Evolutionary conservation across 2,329 filamentous ascomycete species (phyloP), one percentile per base, ranked within the genome.

Genomic region (Decorospora gaudefroyi): DNA sequence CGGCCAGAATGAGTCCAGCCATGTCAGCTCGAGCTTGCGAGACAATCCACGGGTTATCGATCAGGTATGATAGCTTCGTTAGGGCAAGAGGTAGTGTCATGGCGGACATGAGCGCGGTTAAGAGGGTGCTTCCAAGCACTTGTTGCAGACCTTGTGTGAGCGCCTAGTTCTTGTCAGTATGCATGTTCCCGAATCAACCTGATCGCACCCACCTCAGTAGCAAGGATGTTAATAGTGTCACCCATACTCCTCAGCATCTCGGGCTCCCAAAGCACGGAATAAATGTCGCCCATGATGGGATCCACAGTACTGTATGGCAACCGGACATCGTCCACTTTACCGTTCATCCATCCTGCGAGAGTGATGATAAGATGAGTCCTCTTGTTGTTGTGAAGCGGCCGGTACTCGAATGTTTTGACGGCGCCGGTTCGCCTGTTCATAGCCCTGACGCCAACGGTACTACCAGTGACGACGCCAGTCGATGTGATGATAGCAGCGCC

Each of bases 1-100:
- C 93, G 1, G 93, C 93, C 40, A 99, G 79, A 67, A 99, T 95
- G 32, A 96, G 80, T 3, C 93, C 93, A 6, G 92, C 89, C 42
- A 88, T 80, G 61, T 87, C 91, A 19, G 93, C 93, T 59, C 93
- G 84, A 61, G 93, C 90, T 35, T 96, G 81, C 1, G 93, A 97
- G n/a, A 96, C 91, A 17, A 87, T 90, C 93, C 93, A 99, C 0
- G 93, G 93, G 64, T 99, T 99, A 71, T 99, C 93, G 55, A 99
- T 96, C 13, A 99, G 79, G 65, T 99, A 99, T 0, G 92, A 84
- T 7, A 99, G 81, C 68, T 99, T 99, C 0, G 92, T 91, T 30
- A 99, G 76, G 18, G 96, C 86, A 28, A 99, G 82, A 2, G 93
- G 93, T n/a, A 96, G 75, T 68, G 95, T 90, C 37, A 99, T 76